Evolutionary conservation across 73 alveolate species (phyloP), one percentile per base, ranked within the genome.

Genomic region (Urostyla sp.): DNA sequence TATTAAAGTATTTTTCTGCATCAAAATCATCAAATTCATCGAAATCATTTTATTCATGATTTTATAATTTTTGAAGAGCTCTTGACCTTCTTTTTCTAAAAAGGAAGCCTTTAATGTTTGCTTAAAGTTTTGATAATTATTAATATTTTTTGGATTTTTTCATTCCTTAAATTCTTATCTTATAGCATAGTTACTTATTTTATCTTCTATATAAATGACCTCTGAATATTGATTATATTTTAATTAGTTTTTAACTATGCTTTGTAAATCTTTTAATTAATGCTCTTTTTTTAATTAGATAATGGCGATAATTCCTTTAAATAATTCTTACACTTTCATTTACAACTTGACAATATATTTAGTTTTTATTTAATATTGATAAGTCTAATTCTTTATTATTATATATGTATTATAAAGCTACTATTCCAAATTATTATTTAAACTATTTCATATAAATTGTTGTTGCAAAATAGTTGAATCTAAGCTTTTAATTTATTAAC

Each of bases 1-100:
- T 73, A 21, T 80, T 63, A 44, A 83, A 83, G 87, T 72, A 83
- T n/a, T 83, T 77, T 30, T 72, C 84, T 1, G 81, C 78, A 36
- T 83, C 91, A 72, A 72, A 51, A 16, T 51, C 81, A n/a, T 83
- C 91, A 56, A 67, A 69, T 15, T 83, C 91, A 54, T 45, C 67
- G 5, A 43, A 57, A 0, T 67, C 72, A 13, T 38, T n/a, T 23
- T 36, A 18, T 26, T 40, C 51, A 11, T 40, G 37, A 10, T 63
- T 35, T 13, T 83, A 54, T 28, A 83, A 32, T 16, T 44, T 83
- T 3, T 34, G 24, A 13, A 83, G 51, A 0, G 81, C 87, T 20
- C 44, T 69, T 28, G 54, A 58, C 24, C 72, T 74, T 43, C 74
- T 72, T 38, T 45, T 31, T 36, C 91, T 37, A 54, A 66, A 75